Base-by-base conservation (phyloP, 1,139 yeast genomes). In the Kodamaea ohmeri region DNA sequence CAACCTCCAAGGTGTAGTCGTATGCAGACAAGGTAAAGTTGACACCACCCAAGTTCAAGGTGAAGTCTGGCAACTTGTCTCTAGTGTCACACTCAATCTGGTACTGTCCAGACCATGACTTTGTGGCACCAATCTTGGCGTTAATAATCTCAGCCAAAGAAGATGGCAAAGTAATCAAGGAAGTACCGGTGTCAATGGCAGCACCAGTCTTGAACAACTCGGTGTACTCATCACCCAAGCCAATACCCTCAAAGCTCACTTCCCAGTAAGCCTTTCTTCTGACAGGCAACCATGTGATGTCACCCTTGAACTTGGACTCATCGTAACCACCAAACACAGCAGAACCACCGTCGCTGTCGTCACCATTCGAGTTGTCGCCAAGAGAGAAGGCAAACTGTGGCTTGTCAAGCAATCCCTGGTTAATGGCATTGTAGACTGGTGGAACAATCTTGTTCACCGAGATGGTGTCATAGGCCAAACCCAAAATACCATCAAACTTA, bases 211-310 rank as follows among this genome's bases (percentile, higher is more conserved):
- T 71, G 53, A 75, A 77, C 56, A 92, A 78, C 53, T 76, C 80
- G 35, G 97, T 96, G 55, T 76, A 84, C 67, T 92, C 96, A 48
- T 83, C 84, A 53, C 98, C 98, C 47, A 92, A 75, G 27, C 90
- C 87, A 58, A 92, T 72, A 53, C 96, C 90, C 53, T 88, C 88
- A 50, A 92, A 83, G 48, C 84, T 77, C 44, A 92, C 98, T 73
- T 92, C 98, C 98, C 98, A 92, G 77, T 92, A 92, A 26, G 97
- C 98, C 80, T 90, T 87, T 76, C 98, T 87, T 73, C 98, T 88
- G 45, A 92, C 94, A 42, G 98, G 98, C 65, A 92, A 77, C 86
- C 95, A 89, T 38, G 92, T 84, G 53, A 92, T 73, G 52, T 90
- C 79, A 48, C 98, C 98, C 35, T 69, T 66, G 65, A 71, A 88